phyloP scores from a whole-genome alignment of 176 grass and related monocot genomes.

The Bromus sterilis region DNA sequence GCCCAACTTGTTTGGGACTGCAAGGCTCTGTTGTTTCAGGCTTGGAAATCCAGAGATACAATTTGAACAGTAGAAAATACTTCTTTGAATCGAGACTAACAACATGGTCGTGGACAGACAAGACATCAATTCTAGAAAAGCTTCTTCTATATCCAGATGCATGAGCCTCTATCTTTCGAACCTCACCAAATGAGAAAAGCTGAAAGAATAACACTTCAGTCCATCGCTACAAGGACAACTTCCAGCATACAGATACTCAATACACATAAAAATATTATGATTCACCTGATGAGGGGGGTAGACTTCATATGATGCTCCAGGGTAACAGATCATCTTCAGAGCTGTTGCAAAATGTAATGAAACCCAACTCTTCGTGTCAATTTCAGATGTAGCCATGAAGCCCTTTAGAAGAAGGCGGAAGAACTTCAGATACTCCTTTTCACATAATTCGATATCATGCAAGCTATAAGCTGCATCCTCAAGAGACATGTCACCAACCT shows the following conservation, averaged over 20 bases:
- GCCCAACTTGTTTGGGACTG: too few species aligned
- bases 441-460: neutral
- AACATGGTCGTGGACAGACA: neutral
- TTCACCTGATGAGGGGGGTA: too few species aligned
- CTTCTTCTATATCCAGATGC: neutral
- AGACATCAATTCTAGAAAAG: neutral
- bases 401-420: neutral
- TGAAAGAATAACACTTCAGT: too few species aligned
- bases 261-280: too few species aligned
- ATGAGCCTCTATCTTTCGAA: neutral
- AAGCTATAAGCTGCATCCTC: too few species aligned
- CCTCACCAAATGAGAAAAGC: neutral
- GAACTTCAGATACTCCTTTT: neutral
- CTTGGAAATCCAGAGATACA: neutral
- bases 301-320: neutral
- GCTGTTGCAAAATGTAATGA: neutral
- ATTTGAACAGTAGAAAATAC: neutral
- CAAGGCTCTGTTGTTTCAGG: too few species aligned
- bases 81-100: neutral
- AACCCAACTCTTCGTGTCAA: too few species aligned
- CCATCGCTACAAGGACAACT: too few species aligned
- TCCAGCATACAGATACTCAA: too few species aligned
- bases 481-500: neutral
- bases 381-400: neutral
- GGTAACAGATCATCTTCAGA: neutral